Evolutionary conservation across 1,284 basidiomycete genomes (phyloP).

Genomic region (Fomitopsis betulina): DNA sequence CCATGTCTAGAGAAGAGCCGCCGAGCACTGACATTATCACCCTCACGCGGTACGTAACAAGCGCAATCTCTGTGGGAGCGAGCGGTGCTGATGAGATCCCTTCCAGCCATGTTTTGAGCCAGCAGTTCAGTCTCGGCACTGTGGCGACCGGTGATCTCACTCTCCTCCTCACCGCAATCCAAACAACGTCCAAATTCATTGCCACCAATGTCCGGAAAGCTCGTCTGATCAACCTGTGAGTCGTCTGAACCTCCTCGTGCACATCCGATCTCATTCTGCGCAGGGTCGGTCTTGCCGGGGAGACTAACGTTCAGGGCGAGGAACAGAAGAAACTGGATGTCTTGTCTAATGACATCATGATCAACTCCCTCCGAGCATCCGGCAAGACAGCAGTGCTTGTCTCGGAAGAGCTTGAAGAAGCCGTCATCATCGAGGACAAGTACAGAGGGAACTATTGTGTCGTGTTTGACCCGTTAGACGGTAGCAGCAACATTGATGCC

Average conservation of each 20-base stretch:
- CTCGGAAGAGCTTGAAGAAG: constrained; percentile 93
- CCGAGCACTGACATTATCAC: constrained; percentile 89
- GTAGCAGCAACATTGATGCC: constrained; percentile 98
- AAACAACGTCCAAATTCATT: constrained; percentile 96
- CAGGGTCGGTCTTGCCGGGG: constrained; percentile 93
- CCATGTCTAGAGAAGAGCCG: constrained; percentile 59
- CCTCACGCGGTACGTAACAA: constrained; percentile 67
- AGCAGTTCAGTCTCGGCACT: constrained; percentile 77
- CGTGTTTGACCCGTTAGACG: constrained; percentile 98
- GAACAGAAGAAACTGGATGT: constrained; percentile 99
- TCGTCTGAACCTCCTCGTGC: constrained; percentile 13
- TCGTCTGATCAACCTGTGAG: constrained; percentile 94
- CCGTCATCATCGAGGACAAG: constrained; percentile 81
- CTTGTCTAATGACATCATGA: constrained; percentile 99
- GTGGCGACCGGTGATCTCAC: constrained; percentile 92
- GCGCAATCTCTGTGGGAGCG: background rate
- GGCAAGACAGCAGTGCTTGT: constrained; percentile 97
- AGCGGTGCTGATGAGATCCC: constrained; percentile 1
- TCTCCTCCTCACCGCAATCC: constrained; percentile 91
- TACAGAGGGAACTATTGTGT: constrained; percentile 89
- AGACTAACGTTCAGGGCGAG: constrained; percentile 96
- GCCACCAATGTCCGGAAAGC: constrained; percentile 98
- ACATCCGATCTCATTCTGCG: constrained; percentile 7
- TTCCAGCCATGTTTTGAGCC: constrained; percentile 76
- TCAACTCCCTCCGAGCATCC: constrained; percentile 90